A percentile compares a stretch with the other conserved stretches of the same genome.
These are phyloP conservation scores for Phaffia rhodozyma DNA, from an alignment of 1,284 basidiomycete genomes.

Conservation along the genomic window DNA sequence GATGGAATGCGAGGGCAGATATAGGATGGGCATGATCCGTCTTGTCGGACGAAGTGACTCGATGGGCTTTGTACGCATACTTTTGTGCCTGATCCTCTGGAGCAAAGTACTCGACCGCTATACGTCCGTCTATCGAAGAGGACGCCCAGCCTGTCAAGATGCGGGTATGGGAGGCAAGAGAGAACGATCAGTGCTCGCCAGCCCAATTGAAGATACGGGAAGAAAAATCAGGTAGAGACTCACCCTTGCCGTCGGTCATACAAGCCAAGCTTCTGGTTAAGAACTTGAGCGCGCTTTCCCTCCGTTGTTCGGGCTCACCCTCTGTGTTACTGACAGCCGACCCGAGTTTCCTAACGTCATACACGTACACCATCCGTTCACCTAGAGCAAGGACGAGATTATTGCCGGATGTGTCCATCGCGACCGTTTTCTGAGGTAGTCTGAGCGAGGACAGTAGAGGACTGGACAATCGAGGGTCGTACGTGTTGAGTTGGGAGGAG, in stretches of 20 bases:
- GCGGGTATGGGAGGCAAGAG: background rate
- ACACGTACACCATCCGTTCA: conserved; percentile 74
- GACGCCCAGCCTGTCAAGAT: conserved; percentile 66
- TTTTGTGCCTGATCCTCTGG: conserved; percentile 69
- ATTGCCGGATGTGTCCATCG: conserved; percentile 58
- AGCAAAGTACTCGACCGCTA: conserved; percentile 91
- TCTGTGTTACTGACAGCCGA: conserved; percentile 25
- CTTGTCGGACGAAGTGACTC: conserved; percentile 59
- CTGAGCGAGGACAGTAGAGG: conserved; percentile 45
- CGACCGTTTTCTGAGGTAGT: conserved; percentile 72
- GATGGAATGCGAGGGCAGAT: conserved; percentile 88
- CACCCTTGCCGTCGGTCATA: conserved; percentile 85
- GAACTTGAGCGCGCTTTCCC: conserved; percentile 90
- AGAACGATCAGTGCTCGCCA: background rate
- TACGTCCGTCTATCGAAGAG: conserved; percentile 86
- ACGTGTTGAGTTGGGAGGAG: background rate
- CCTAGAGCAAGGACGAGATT: conserved; percentile 82
- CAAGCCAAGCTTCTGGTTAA: conserved; percentile 83
- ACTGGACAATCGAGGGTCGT: conserved; percentile 36
- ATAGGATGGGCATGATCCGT: conserved; percentile 99
- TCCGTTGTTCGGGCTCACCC: conserved; percentile 50
- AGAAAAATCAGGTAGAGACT: conserved; percentile 21
- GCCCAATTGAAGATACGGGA: background rate
- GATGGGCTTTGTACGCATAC: conserved; percentile 97
- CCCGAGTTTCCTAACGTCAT: conserved; percentile 61